These are phyloP conservation scores for Pseudonectria buxi DNA, from an alignment of 2,329 filamentous ascomycete species.

Conservation along the genomic window DNA sequence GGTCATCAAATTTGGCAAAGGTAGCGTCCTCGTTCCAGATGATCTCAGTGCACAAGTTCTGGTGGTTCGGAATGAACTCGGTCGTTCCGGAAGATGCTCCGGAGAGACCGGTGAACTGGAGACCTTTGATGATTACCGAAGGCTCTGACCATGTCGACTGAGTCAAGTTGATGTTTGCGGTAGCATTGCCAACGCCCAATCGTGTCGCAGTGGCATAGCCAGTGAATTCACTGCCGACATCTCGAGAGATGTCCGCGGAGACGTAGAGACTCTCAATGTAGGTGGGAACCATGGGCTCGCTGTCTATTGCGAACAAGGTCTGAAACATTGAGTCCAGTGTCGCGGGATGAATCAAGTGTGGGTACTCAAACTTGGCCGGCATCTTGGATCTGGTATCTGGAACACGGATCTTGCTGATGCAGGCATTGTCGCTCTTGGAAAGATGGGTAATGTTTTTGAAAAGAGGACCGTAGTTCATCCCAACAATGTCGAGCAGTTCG, in stretches of 20 bases:
- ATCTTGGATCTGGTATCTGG: constrained; percentile 46
- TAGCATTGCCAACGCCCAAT: constrained; percentile 31
- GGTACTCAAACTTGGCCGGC: constrained; percentile 47
- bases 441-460: constrained; percentile 42
- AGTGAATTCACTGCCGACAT: constrained; percentile 28
- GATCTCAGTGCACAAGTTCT: constrained; percentile 42
- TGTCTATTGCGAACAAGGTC: constrained; percentile 39
- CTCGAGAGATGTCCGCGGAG: constrained; percentile 30
- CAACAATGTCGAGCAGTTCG: constrained; percentile 41
- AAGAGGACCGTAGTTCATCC: constrained; percentile 44
- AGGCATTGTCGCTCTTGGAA: constrained; percentile 25
- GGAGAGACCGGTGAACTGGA: constrained; percentile 35
- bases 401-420: constrained; percentile 33
- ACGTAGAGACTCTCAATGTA: constrained; percentile 40
- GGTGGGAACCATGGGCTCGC: constrained; percentile 43
- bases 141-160: constrained; percentile 25
- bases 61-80: constrained; percentile 41
- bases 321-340: constrained; percentile 53
- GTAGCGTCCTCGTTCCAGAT: constrained; percentile 37
- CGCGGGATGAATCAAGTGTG: constrained; percentile 50
- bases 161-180: constrained; percentile 38
- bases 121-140: constrained; percentile 37
- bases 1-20: constrained; percentile 14
- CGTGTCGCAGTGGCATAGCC: constrained; percentile 35
- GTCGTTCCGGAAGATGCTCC: constrained; percentile 16